Base-by-base conservation (phyloP, 352 stramenopile genomes). In the Phytophthora citrophthora region DNA sequence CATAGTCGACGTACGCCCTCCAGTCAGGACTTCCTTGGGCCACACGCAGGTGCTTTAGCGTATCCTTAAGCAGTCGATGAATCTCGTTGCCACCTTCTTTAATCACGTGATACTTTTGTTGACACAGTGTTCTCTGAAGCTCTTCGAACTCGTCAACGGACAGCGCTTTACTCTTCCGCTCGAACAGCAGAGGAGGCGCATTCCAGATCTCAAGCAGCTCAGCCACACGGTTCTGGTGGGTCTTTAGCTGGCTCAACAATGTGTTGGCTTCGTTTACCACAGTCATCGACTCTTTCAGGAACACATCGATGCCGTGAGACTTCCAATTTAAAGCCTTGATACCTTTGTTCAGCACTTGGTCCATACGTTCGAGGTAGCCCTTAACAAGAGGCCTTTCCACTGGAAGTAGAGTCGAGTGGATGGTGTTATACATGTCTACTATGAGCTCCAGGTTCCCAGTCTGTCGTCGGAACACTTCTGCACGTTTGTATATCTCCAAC, bases 281-380 rank as follows among this genome's bases (percentile, higher is more conserved):
- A 0, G 83, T 78, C 79, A 97, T 92, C 15, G 86, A 87, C 43
- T 97, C 90, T 47, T 94, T 97, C 29, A 97, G 60, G 36, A 98
- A 98, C 4, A 93, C 74, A 41, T 97, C 91, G 48, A 98, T 98
- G 16, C 91, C 91, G 31, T 96, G 91, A 5, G 81, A 96, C 44
- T 97, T 97, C 94, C 94, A 98, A 57, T 98, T 98, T 7, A 98
- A 74, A 3, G 80, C 62, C 55, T 93, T 93, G 11, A 98, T 89
- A 4, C 93, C 93, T 64, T 97, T 94, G 15, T 78, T 83, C 4
- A 98, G 58, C 9, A 87, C 79, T 52, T 96, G 86, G 51, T 97
- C 91, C 77, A 98, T 97, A 10, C 90, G 86, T 38, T 97, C 91
- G 10, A 98, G 73, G 49, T 97, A 89, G 8, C 58, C 76, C 51